Percentiles rank a stretch among this genome's conserved stretches.
phyloP scores from a whole-genome alignment of 768 basidiomycete genomes.

The Amanita inopinata region DNA sequence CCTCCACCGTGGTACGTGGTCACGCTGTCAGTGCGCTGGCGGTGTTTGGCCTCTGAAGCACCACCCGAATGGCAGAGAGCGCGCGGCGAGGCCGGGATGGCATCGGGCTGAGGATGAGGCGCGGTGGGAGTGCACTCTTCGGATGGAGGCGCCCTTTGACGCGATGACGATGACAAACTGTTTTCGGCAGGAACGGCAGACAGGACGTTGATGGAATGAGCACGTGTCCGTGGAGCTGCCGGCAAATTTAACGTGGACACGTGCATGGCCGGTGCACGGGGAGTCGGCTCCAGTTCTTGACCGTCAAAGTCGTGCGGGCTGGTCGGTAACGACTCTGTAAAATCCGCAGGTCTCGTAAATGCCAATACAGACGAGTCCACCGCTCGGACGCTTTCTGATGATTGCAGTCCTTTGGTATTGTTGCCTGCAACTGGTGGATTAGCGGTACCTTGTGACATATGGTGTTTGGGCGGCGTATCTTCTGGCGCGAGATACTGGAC shows the following conservation, averaged over 20 bases:
- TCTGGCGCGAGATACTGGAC: conserved; percentile 18
- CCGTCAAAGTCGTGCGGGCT: conserved; percentile 19
- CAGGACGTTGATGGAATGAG: conserved; percentile 2
- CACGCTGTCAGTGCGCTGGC: conserved; percentile 40
- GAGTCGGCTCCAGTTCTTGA: conserved; percentile 18
- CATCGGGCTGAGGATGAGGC: background rate
- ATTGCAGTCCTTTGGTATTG: conserved; percentile 14
- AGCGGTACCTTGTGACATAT: conserved; percentile 23
- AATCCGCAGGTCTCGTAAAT: conserved; percentile 67
- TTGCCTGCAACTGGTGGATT: conserved; percentile 23
- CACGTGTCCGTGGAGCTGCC: conserved; percentile 4
- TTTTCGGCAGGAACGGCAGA: conserved; percentile 1
- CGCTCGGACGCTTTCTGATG: conserved; percentile 37
- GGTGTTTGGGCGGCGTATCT: conserved; percentile 14
- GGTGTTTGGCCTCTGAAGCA: conserved; percentile 17
- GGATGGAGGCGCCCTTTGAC: background rate
- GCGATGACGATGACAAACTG: background rate
- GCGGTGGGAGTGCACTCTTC: background rate
- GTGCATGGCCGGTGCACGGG: conserved; percentile 13
- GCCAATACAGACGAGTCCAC: conserved; percentile 69
- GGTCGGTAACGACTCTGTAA: conserved; percentile 58
- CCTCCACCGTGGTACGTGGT: conserved; percentile 65
- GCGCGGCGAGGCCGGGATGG: conserved; percentile 12
- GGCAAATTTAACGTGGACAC: conserved; percentile 8
- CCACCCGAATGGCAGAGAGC: conserved; percentile 12